Base-by-base conservation (phyloP, 176 grass and related monocot species). In the Oryza coarctata region DNA sequence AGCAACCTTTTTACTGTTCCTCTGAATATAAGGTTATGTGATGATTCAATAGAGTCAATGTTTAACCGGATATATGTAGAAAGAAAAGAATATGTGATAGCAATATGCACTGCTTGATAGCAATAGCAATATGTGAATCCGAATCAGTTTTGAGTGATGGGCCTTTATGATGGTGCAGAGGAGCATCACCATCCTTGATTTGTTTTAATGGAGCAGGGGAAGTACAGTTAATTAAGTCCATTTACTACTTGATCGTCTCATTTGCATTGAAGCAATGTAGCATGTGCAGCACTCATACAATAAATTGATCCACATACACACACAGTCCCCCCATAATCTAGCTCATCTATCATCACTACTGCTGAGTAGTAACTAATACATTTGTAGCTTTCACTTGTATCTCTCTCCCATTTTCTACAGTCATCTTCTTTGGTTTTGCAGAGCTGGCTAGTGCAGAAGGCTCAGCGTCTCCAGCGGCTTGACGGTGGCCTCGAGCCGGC, bases 401-500 rank as follows among this genome's bases (percentile, higher is more conserved):
- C 30, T 68, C 29, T 65, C 50, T 1, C 55, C 49, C 49, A 1
- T 18, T 50, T 78, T 67, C 63, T 79, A 79, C 77, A 52, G 27
- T 20, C 28, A 67, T 11, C 76, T 44, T 18, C 10, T 9, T 32
- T 60, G 55, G 14, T 55, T 55, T 50, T 20, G 17, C 17, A 50
- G 47, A 50, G 47, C 3, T 20, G 47, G 12, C 14, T 91, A 99
- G 66, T 95, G 90, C 67, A 99, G 87, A 62, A 99, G 93, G 80
- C 93, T 99, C 57, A 99, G 87, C 20, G 96, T 99, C 89, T 88
- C 89, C 76, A 88, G 76, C 0, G 93, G 79, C 81, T 94, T 89
- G 35, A 87, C 68, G 2, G 50, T 22, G 20, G 89, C 18, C 7
- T 91, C 77, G 0, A 90, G 62, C 71, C 83, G 85, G 75, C 57